Percentiles rank a stretch among this genome's conserved stretches.
These are phyloP conservation scores for Mycosphaerella sp. DNA, from an alignment of 2,329 filamentous ascomycete species.

Conservation along the genomic window DNA sequence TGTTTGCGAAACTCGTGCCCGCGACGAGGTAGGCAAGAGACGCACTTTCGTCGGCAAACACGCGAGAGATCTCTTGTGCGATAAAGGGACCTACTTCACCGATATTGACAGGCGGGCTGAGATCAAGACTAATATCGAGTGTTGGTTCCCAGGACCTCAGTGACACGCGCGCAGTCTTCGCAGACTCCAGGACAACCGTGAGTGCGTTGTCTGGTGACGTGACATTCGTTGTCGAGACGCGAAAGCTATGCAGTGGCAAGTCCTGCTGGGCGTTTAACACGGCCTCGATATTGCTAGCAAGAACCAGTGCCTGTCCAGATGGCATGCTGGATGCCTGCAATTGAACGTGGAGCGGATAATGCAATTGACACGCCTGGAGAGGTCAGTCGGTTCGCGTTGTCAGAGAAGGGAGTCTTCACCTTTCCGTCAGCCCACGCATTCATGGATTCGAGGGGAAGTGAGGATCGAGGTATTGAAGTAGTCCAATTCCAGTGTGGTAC, in stretches of 20 bases:
- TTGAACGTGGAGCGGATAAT: constrained; percentile 78
- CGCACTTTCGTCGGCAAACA: constrained; percentile 84
- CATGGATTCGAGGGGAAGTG: constrained; percentile 79
- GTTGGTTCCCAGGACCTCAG: constrained; percentile 63
- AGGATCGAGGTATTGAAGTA: constrained; percentile 83
- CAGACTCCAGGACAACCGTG: constrained; percentile 50
- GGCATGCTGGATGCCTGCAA: constrained; percentile 57
- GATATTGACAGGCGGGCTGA: constrained; percentile 60
- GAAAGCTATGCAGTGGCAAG: constrained; percentile 76
- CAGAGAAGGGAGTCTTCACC: constrained; percentile 47
- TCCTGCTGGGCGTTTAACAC: constrained; percentile 81
- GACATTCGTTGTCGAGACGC: constrained; percentile 42
- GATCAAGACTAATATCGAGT: constrained; percentile 70
- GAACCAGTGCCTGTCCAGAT: constrained; percentile 41
- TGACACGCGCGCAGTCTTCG: not conserved
- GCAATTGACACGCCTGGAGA: constrained; percentile 71
- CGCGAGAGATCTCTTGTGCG: constrained; percentile 66
- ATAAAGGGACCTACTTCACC: constrained; percentile 68
- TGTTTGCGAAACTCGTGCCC: constrained; percentile 26
- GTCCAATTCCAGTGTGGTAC: constrained; percentile 95
- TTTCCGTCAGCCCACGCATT: constrained; percentile 84
- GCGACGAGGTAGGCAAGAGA: constrained; percentile 51
- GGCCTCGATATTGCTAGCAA: constrained; percentile 76
- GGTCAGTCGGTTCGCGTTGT: not conserved
- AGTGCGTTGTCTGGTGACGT: constrained; percentile 47